phyloP scores from a whole-genome alignment of 2,329 filamentous ascomycete species.

The Talaromyces rugulosus region DNA sequence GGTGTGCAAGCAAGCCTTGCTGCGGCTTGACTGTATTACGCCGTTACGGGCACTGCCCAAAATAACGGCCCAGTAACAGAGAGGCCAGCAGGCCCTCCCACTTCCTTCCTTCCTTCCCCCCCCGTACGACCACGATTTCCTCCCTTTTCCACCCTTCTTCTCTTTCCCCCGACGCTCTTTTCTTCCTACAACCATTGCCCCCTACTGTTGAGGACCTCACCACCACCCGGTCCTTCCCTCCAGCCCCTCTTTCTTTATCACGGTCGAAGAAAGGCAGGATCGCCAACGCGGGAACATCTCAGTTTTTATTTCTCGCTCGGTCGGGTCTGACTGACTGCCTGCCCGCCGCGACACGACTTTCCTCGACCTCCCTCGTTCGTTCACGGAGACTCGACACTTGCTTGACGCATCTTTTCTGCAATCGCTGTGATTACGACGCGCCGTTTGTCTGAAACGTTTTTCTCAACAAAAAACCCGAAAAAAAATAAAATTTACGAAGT shows the following conservation, averaged over 20 bases:
- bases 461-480: background rate
- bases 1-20: background rate
- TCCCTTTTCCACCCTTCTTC: slow-evolving; percentile 21
- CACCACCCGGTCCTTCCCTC: slow-evolving; percentile 13
- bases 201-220: slow-evolving; percentile 6
- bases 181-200: slow-evolving; percentile 15
- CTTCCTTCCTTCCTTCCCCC: slow-evolving; percentile 17
- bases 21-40: background rate
- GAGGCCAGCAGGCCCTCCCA: slow-evolving; percentile 2
- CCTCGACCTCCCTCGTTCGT: slow-evolving; percentile 23
- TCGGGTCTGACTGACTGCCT: background rate
- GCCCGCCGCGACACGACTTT: slow-evolving; percentile 17
- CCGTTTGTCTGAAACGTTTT: background rate
- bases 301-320: background rate
- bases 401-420: slow-evolving; percentile 3
- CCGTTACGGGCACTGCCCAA: slow-evolving; percentile 19
- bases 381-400: slow-evolving; percentile 22
- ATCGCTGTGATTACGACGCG: background rate
- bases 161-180: slow-evolving; percentile 17
- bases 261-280: slow-evolving; percentile 2
- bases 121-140: slow-evolving; percentile 12
- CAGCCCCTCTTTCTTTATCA: slow-evolving; percentile 17
- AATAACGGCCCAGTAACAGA: slow-evolving; percentile 23
- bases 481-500: background rate
- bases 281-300: background rate